phyloP scores from a whole-genome alignment of 768 basidiomycete species.

The Pluteus cervinus region DNA sequence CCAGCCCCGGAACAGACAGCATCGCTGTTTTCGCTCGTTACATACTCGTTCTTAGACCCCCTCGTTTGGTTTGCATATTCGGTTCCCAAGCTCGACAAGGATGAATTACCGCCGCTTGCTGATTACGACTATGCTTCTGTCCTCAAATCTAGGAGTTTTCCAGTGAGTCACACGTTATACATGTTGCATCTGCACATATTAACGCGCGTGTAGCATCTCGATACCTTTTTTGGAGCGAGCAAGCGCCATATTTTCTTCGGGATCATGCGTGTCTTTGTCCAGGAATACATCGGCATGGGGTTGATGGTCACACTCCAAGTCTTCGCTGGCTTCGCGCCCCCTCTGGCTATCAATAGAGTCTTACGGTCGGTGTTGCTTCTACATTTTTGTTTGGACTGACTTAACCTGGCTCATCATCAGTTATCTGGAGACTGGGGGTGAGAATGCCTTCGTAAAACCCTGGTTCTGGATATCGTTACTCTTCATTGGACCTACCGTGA shows the following conservation, averaged over 20 bases:
- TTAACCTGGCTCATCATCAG: constrained; percentile 21
- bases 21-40: constrained; percentile 33
- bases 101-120: constrained; percentile 56
- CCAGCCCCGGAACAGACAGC: constrained; percentile 46
- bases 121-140: constrained; percentile 40
- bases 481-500: constrained; percentile 39
- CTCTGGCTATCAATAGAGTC: constrained; percentile 32
- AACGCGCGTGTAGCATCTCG: too few species aligned
- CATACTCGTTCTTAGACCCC: constrained; percentile 50
- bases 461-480: constrained; percentile 62
- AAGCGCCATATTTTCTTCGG: constrained; percentile 38
- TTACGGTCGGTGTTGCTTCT: constrained; percentile 23
- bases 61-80: constrained; percentile 37
- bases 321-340: constrained; percentile 24
- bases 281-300: constrained; percentile 25
- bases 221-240: constrained; percentile 30
- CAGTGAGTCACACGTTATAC: too few species aligned
- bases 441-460: constrained; percentile 43
- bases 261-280: constrained; percentile 30
- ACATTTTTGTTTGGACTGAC: not conserved
- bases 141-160: constrained; percentile 17
- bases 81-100: constrained; percentile 37
- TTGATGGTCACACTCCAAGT: constrained; percentile 23
- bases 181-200: too few species aligned
- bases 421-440: constrained; percentile 49